phyloP scores from a whole-genome alignment of 1,284 basidiomycete species.

The Tilletia caries region DNA sequence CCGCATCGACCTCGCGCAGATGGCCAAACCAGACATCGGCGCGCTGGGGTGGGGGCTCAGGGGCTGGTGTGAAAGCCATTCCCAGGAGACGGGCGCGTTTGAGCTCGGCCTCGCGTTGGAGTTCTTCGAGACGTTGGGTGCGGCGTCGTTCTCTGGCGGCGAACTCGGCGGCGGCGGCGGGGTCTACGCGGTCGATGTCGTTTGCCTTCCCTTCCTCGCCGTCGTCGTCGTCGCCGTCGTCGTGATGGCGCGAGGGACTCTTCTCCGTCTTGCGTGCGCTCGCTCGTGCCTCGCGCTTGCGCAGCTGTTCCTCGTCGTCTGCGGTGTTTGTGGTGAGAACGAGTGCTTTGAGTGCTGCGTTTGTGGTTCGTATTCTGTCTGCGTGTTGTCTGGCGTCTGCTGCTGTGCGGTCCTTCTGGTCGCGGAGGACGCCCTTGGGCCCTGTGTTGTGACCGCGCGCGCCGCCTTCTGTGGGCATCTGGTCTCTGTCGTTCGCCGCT shows the following conservation, averaged over 20 bases:
- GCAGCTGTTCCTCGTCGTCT: slow-evolving; percentile 27
- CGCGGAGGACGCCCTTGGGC: slow-evolving; percentile 39
- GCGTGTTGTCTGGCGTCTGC: slow-evolving; percentile 19
- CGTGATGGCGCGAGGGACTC: not conserved
- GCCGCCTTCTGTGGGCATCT: not conserved
- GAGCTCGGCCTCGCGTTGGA: slow-evolving; percentile 18
- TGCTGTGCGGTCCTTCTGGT: slow-evolving; percentile 25
- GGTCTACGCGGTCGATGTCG: slow-evolving; percentile 17
- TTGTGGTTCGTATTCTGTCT: slow-evolving; percentile 22
- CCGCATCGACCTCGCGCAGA: slow-evolving; percentile 39
- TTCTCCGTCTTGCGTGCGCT: slow-evolving; percentile 16
- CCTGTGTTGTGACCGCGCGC: slow-evolving; percentile 26
- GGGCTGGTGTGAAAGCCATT: not conserved
- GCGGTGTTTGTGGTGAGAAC: slow-evolving; percentile 31
- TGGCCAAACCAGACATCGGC: slow-evolving; percentile 34
- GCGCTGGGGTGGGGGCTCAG: not conserved
- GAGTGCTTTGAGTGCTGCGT: slow-evolving; percentile 26
- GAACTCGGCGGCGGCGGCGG: slow-evolving; percentile 28
- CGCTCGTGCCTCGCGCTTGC: slow-evolving; percentile 19
- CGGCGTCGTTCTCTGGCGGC: slow-evolving; percentile 28
- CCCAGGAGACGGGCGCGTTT: not conserved
- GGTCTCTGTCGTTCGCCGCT: not conserved
- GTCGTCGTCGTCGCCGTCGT: slow-evolving; percentile 7
- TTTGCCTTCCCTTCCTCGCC: slow-evolving; percentile 20
- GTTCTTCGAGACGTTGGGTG: slow-evolving; percentile 30